Conservation (phyloP, 805 yeast genomes). For the Limtongozyma cylindracea region DNA sequence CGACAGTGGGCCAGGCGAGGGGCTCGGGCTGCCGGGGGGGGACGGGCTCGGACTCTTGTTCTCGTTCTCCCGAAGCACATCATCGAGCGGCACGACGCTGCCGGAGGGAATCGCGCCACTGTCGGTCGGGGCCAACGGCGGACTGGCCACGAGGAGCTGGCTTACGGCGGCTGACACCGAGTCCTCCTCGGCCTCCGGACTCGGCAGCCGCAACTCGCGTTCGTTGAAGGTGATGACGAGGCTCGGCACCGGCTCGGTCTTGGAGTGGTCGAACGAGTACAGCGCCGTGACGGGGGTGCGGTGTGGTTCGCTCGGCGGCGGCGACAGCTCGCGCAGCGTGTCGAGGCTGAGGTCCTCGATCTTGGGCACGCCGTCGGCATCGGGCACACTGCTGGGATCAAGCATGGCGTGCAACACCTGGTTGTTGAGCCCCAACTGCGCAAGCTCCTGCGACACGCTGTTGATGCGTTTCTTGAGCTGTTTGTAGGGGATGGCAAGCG, state of each 20-base stretch:
- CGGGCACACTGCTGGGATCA: too few species aligned
- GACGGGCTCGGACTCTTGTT: constrained; percentile 1
- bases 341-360: constrained; percentile 7
- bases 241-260: too few species aligned
- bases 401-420: too few species aligned
- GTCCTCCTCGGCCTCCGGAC: too few species aligned
- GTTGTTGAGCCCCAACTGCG: constrained; percentile 30
- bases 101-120: too few species aligned
- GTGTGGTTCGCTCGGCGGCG: constrained; percentile 8
- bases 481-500: constrained; percentile 48
- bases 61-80: too few species aligned
- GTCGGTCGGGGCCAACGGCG: too few species aligned
- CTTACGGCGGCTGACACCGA: too few species aligned
- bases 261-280: constrained; percentile 11
- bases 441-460: constrained; percentile 37
- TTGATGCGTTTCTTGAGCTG: constrained; percentile 41
- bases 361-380: constrained; percentile 13
- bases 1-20: constrained; percentile 1
- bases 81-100: too few species aligned
- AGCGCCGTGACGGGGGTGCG: constrained; percentile 16
- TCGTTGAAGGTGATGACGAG: too few species aligned
- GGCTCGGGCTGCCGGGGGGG: constrained; percentile 1
- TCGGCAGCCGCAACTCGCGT: too few species aligned
- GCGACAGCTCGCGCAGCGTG: constrained; percentile 9
- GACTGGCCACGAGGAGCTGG: too few species aligned